A percentile compares a stretch with the other conserved stretches of the same genome.
Evolutionary conservation across 768 basidiomycete genomes (phyloP).

Genomic region (Tricholoma saponaceum): DNA sequence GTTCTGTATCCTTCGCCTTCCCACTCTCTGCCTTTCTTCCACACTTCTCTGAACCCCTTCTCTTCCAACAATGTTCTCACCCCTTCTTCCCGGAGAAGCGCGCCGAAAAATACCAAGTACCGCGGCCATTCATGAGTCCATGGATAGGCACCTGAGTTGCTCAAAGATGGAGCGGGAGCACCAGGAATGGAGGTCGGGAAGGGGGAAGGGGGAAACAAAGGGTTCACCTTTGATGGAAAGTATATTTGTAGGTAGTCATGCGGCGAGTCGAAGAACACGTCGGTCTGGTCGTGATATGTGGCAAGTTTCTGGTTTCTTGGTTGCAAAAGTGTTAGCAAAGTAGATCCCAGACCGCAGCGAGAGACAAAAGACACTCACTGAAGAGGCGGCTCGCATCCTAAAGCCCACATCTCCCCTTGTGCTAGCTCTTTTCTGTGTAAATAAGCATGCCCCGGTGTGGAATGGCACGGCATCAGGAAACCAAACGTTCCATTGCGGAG

Average conservation of each 20-base stretch:
- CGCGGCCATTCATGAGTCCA: constrained; percentile 81
- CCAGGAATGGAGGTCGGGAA: constrained; percentile 51
- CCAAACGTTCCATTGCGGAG: constrained; percentile 52
- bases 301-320: constrained; percentile 45
- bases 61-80: constrained; percentile 42
- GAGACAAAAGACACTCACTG: constrained; percentile 44
- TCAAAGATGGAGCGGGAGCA: constrained; percentile 13
- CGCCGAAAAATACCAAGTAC: constrained; percentile 80
- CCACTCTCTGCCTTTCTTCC: constrained; percentile 61
- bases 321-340: constrained; percentile 8
- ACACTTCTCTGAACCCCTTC: constrained; percentile 62
- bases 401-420: constrained; percentile 64
- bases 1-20: constrained; percentile 71
- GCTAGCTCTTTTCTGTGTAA: constrained; percentile 70
- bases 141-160: constrained; percentile 26
- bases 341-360: not conserved
- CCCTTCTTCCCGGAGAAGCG: constrained; percentile 53
- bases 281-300: constrained; percentile 76
- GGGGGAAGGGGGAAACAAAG: constrained; percentile 60
- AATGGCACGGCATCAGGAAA: constrained; percentile 95
- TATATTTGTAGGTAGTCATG: constrained; percentile 55
- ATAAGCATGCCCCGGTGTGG: constrained; percentile 88
- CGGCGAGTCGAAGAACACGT: constrained; percentile 76
- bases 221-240: constrained; percentile 64
- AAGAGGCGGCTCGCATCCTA: constrained; percentile 92